phyloP scores from a whole-genome alignment of 2,329 filamentous ascomycete species.

The Stachybotrys chlorohalonatus region DNA sequence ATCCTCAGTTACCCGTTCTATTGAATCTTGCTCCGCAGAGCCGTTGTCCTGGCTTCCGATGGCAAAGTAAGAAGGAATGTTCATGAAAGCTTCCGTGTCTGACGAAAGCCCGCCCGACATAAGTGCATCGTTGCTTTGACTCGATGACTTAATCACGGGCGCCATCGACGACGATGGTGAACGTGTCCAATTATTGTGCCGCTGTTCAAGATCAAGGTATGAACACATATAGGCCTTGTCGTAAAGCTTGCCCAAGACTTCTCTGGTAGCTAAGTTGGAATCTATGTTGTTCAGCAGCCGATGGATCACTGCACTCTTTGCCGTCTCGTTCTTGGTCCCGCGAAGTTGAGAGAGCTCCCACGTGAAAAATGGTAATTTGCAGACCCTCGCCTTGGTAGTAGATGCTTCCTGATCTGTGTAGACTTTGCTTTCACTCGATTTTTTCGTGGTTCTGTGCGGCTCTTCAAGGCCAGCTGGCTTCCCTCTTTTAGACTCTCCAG shows the following conservation, averaged over 20 bases:
- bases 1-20: no score
- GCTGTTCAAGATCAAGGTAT: background rate
- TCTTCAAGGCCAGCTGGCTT: background rate
- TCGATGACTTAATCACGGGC: background rate
- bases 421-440: no score
- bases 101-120: background rate
- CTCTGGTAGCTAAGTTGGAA: background rate
- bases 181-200: background rate
- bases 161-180: no score
- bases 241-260: background rate
- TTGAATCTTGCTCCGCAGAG: no score
- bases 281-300: background rate
- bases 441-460: no score
- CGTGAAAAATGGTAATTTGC: background rate
- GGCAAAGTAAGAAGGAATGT: background rate
- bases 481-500: background rate
- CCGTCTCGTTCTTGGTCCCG: background rate
- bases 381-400: background rate
- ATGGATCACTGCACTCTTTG: background rate
- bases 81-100: background rate
- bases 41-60: background rate
- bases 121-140: background rate
- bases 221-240: background rate
- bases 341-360: background rate
- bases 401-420: background rate